These are phyloP conservation scores for Melaleuca alternifolia DNA, from an alignment of 345 rosid genomes.

Conservation along the genomic window DNA sequence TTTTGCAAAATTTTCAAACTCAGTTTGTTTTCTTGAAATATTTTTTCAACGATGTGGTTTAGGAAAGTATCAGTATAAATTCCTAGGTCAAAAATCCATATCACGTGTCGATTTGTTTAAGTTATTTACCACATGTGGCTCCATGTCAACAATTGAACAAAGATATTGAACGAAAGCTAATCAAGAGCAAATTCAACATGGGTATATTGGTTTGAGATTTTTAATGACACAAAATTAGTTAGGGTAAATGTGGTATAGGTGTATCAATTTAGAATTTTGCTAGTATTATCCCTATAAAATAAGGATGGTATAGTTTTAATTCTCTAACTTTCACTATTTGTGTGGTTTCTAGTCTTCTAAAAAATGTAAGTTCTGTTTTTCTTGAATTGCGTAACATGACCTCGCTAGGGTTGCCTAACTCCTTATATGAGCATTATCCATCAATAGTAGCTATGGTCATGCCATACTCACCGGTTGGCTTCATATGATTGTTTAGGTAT, in stretches of 20 bases:
- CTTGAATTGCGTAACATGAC: neutral
- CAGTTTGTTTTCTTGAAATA: no score
- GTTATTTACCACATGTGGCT: neutral
- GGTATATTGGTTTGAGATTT: neutral
- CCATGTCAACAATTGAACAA: neutral
- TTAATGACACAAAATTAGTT: neutral
- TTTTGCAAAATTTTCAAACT: neutral
- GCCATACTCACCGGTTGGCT: neutral
- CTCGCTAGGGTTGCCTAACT: neutral
- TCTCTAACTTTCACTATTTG: neutral
- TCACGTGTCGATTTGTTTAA: neutral
- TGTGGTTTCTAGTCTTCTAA: neutral
- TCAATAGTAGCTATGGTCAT: neutral
- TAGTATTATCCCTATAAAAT: neutral
- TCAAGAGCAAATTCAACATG: neutral
- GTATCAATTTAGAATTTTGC: neutral
- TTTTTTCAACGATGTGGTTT: no score
- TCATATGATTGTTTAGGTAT: neutral
- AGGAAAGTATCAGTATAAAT: no score
- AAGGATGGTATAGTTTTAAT: neutral
- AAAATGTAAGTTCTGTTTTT: neutral
- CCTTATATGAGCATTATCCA: neutral
- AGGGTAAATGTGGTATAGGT: neutral
- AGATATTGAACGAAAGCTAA: neutral
- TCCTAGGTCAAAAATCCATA: neutral